These are phyloP conservation scores for Cyamopsis tetragonoloba DNA, from an alignment of 306 rosid species.

Conservation along the genomic window DNA sequence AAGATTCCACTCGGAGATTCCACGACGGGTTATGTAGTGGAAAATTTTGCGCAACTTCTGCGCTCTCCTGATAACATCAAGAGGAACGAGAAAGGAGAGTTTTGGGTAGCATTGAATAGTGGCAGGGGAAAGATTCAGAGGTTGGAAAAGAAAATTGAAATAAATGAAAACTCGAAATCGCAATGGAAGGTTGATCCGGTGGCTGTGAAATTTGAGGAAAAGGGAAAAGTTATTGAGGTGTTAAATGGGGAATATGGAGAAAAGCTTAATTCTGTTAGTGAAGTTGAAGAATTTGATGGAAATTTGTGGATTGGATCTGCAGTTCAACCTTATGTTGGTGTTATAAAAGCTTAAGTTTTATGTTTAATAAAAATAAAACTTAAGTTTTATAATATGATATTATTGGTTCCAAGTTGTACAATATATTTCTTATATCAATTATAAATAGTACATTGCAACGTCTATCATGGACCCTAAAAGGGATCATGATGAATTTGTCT, in stretches of 20 bases:
- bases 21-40: not conserved
- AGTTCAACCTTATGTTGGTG: slow-evolving; percentile 37
- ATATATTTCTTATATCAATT: too few relatives aligned
- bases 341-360: not conserved
- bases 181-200: slow-evolving; percentile 35
- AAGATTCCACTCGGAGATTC: slow-evolving; percentile 38
- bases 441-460: too few relatives aligned
- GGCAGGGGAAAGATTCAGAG: slow-evolving; percentile 24
- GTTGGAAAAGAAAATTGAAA: not conserved
- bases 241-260: slow-evolving; percentile 43
- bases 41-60: slow-evolving; percentile 32
- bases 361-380: too few relatives aligned
- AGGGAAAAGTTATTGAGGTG: slow-evolving; percentile 34
- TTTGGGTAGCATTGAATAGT: slow-evolving; percentile 54
- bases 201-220: slow-evolving; percentile 37
- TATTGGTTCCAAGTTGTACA: too few relatives aligned
- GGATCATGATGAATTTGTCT: too few relatives aligned
- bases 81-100: slow-evolving; percentile 34
- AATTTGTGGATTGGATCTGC: slow-evolving; percentile 57
- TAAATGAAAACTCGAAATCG: too few relatives aligned
- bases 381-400: too few relatives aligned
- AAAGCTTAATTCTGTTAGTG: slow-evolving; percentile 45
- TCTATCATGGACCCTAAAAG: too few relatives aligned
- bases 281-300: slow-evolving; percentile 46
- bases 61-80: slow-evolving; percentile 59